A percentile compares a stretch with the other conserved stretches of the same genome.
phyloP scores from a whole-genome alignment of 768 basidiomycete species.

The Leucocoprinus sp. region DNA sequence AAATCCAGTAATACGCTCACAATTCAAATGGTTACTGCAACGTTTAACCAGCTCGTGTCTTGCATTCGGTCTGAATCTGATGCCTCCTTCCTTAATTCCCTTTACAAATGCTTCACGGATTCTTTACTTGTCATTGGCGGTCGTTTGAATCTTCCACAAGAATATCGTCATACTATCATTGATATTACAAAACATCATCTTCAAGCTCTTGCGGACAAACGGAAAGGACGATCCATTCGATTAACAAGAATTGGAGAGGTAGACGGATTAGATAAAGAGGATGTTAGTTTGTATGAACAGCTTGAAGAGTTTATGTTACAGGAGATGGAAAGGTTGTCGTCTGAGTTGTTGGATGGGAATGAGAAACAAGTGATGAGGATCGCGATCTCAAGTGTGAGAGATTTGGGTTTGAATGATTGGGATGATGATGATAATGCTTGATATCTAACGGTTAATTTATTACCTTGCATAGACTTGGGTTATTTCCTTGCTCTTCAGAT shows the following conservation, averaged over 20 bases:
- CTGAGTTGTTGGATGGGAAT: constrained; percentile 37
- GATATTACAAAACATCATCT: constrained; percentile 70
- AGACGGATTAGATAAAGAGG: constrained; percentile 55
- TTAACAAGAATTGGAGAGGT: constrained; percentile 20
- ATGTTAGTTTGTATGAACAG: constrained; percentile 67
- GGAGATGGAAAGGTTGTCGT: constrained; percentile 65
- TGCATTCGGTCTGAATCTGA: constrained; percentile 64
- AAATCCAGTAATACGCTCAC: constrained; percentile 60
- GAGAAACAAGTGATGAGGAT: constrained; percentile 54
- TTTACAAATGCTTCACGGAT: constrained; percentile 66
- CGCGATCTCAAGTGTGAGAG: constrained; percentile 64
- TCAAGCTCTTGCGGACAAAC: constrained; percentile 56
- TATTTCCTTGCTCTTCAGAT: too few relatives aligned
- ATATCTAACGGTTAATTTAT: too few relatives aligned
- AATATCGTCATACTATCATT: constrained; percentile 46
- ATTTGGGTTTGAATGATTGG: constrained; percentile 50
- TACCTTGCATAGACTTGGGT: too few relatives aligned
- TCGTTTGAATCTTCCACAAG: constrained; percentile 40
- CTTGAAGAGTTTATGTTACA: constrained; percentile 78
- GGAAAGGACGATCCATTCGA: constrained; percentile 42
- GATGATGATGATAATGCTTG: constrained; percentile 38
- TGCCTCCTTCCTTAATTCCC: constrained; percentile 66
- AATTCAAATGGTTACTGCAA: constrained; percentile 58
- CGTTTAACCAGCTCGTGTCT: constrained; percentile 56
- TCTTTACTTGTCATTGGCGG: constrained; percentile 52